Evolutionary conservation across 2,329 filamentous ascomycete genomes (phyloP).

Genomic region (Lasiodiplodia sp.): DNA sequence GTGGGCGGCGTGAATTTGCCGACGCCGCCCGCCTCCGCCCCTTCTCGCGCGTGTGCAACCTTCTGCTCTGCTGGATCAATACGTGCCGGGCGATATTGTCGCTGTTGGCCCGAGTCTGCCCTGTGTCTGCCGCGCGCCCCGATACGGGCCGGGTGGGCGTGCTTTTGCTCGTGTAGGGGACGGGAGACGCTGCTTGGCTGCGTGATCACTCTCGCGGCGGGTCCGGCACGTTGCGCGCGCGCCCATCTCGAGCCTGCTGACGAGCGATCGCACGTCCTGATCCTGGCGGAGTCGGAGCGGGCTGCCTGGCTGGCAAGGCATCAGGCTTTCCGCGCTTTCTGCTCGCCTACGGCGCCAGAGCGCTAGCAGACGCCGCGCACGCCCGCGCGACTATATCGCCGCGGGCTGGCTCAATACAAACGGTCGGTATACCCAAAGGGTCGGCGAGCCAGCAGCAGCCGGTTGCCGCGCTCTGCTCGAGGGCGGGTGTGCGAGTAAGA

Average conservation of each 20-base stretch:
- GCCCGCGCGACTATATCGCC: slow-evolving; percentile 15
- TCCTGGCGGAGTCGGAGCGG: slow-evolving; percentile 24
- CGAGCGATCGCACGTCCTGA: slow-evolving; percentile 20
- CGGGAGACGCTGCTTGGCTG: slow-evolving; percentile 9
- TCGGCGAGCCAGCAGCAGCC: slow-evolving; percentile 5
- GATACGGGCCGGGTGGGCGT: slow-evolving; percentile 9
- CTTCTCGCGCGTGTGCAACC: not conserved
- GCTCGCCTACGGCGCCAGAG: slow-evolving; percentile 24
- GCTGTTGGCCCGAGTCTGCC: slow-evolving; percentile 20
- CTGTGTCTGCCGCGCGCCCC: slow-evolving; percentile 15
- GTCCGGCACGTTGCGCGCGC: slow-evolving; percentile 19
- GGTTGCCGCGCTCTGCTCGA: not conserved
- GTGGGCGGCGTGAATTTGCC: slow-evolving; percentile 23
- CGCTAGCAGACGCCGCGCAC: slow-evolving; percentile 15
- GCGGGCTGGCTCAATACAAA: not conserved
- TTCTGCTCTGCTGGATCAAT: not conserved
- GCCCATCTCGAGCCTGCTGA: slow-evolving; percentile 21
- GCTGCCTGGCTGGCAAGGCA: slow-evolving; percentile 16
- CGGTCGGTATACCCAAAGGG: slow-evolving; percentile 9
- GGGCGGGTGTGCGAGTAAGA: slow-evolving; percentile 21
- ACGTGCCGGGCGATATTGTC: slow-evolving; percentile 22
- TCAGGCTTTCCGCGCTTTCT: slow-evolving; percentile 21
- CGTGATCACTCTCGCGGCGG: slow-evolving; percentile 23
- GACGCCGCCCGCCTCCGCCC: slow-evolving; percentile 8
- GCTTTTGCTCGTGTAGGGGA: slow-evolving; percentile 15